phyloP scores from a whole-genome alignment of 768 basidiomycete genomes.

The Multifurca ochricompacta region DNA sequence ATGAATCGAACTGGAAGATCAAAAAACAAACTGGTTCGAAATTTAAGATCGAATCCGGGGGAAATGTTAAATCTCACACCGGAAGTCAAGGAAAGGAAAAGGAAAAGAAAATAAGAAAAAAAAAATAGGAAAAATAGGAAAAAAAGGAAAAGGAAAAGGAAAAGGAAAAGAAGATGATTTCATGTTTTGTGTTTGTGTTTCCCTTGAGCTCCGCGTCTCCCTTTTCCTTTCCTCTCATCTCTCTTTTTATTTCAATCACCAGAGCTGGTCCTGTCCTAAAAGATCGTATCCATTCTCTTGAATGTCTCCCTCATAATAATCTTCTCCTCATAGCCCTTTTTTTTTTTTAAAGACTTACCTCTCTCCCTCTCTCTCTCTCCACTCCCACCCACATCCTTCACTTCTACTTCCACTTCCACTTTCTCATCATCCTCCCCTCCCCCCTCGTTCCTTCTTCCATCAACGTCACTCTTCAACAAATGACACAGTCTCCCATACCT shows the following conservation, averaged over 20 bases:
- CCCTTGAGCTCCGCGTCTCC: conserved; percentile 15
- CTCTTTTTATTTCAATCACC: conserved; percentile 15
- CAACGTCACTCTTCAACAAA: not conserved
- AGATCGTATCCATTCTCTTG: conserved; percentile 19
- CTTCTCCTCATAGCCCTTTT: not conserved
- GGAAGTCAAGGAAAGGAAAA: conserved; percentile 9
- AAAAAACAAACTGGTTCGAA: not conserved
- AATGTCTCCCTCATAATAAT: conserved; percentile 18
- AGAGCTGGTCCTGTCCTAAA: conserved; percentile 11
- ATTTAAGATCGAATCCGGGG: not conserved
- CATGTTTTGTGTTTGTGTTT: too few species aligned
- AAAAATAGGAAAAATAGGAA: conserved; percentile 6
- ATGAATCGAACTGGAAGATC: too few species aligned
- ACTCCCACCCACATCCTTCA: not conserved
- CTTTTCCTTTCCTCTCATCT: conserved; percentile 14
- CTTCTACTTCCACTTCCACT: not conserved
- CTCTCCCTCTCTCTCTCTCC: not conserved
- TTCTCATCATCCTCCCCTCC: too few species aligned
- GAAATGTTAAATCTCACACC: conserved; percentile 11
- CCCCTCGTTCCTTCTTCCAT: not conserved
- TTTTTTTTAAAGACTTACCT: conserved; percentile 12
- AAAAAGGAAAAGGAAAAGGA: conserved; percentile 5
- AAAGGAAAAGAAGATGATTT: too few species aligned
- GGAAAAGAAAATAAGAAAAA: conserved; percentile 10
- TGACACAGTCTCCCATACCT: conserved; percentile 17